Base-by-base conservation (phyloP, 192 early-diverging fungal species). In the Coemansia javaensis region DNA sequence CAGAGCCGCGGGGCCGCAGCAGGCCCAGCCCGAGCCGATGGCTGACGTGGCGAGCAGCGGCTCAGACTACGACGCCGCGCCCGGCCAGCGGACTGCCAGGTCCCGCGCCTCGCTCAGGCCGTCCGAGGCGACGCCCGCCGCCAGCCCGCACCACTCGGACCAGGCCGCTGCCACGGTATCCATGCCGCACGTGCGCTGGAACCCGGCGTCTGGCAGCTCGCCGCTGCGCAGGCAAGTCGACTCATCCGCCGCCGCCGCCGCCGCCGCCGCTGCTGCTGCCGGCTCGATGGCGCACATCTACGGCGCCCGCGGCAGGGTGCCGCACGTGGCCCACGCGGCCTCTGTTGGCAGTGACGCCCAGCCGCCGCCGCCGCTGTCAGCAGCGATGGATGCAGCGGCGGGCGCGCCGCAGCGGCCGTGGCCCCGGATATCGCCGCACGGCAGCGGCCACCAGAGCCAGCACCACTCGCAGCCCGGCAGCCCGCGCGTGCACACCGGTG, bases 121-220 rank as follows among this genome's bases (percentile, higher is more conserved):
- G 3, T 27, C 25, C 7, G 28, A 30, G 28, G 28, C 28, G 28
- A 20, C 18, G 16, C 8, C 32, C 13, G 46, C 36, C 20, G 39
- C 31, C 16, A 17, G n/a, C 15, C 52, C 20, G 15, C 55, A 65
- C 20, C 32, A 34, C 25, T 56, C 42, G 10, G 69, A 61, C 2
- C 59, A 73, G 30, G 44, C 57, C 0, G 51, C 37, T 33, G 18
- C 47, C 10, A 27, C 52, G 11, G 34, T 45, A 16, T 46, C 69
- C 10, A 64, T 57, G 49, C 24, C 56, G 11, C 69, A 73, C 20
- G 49, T 57, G 37, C 69, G 61, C 6, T 73, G 69, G 69, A 73
- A 50, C 23, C 56, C 62, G n/a, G 36, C 62, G 9, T 55, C 58
- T 0, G 39, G 40, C 14, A 51, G 53, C 20, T 73, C 69, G 15